Conservation (phyloP, 2,329 filamentous ascomycete species). For the Geosmithia putterillii region DNA sequence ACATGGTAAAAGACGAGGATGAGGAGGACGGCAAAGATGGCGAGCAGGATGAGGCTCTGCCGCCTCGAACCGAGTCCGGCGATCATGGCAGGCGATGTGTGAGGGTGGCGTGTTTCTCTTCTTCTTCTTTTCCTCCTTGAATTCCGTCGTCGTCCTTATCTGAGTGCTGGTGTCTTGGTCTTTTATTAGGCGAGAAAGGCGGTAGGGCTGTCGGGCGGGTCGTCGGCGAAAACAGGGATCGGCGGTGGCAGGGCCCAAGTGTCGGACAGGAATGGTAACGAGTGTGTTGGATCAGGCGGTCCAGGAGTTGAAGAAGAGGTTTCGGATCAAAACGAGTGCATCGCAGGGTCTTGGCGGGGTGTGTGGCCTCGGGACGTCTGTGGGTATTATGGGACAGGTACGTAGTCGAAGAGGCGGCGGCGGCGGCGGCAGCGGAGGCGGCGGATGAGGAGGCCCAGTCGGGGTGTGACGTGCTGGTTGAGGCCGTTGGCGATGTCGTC, state of each 20-base stretch:
- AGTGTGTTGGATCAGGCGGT: too few species aligned
- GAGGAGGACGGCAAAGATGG: conserved; percentile 1
- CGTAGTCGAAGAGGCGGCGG: background rate
- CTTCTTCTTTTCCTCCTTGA: background rate
- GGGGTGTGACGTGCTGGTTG: too few species aligned
- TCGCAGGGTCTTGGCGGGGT: background rate
- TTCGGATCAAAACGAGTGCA: background rate
- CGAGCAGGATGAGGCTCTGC: conserved; percentile 1
- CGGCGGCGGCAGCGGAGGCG: too few species aligned
- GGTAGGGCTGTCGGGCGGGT: background rate
- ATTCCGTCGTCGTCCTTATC: background rate
- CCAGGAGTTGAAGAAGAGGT: background rate
- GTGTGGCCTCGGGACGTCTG: background rate
- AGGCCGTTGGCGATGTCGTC: background rate
- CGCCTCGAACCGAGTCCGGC: conserved; percentile 1
- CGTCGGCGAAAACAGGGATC: background rate
- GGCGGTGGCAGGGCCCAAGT: background rate
- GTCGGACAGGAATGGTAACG: background rate
- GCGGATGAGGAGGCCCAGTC: too few species aligned
- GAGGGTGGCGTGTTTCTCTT: background rate
- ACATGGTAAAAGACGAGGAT: conserved; percentile 2
- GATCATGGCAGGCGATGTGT: background rate
- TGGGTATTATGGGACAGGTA: background rate
- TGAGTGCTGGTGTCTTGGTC: too few species aligned
- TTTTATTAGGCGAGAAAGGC: background rate